These are phyloP conservation scores for Hyphopichia fennica DNA, from an alignment of 1,139 yeast genomes.

Conservation along the genomic window DNA sequence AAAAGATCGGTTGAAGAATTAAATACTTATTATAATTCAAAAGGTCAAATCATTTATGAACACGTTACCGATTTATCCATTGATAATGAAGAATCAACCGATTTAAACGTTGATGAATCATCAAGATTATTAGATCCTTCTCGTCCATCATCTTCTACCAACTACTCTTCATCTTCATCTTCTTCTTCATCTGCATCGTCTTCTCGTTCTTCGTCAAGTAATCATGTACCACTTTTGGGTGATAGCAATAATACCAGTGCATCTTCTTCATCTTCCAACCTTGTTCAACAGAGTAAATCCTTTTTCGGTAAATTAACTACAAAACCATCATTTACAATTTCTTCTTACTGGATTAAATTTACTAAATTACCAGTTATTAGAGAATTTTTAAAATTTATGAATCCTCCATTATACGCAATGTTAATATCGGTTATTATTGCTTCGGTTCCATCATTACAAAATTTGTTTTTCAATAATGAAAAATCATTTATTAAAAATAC, in stretches of 20 bases:
- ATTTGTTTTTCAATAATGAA: constrained; percentile 56
- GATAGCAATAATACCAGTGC: not conserved
- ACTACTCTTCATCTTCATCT: not conserved
- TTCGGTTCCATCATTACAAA: constrained; percentile 67
- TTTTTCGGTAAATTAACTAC: not conserved
- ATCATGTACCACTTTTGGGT: not conserved
- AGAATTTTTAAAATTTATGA: constrained; percentile 59
- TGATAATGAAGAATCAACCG: constrained; percentile 8
- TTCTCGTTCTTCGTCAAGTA: too few species aligned
- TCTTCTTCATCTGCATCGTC: not conserved
- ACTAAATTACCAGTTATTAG: constrained; percentile 13
- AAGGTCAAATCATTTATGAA: not conserved
- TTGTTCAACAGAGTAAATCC: not conserved
- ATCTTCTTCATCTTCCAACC: not conserved
- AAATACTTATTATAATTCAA: constrained; percentile 22
- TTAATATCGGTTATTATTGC: constrained; percentile 80
- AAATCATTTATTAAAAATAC: constrained; percentile 69
- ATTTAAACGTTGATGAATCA: not conserved
- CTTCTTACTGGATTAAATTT: constrained; percentile 4
- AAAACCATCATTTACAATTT: not conserved
- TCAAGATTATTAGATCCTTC: not conserved
- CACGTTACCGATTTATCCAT: not conserved
- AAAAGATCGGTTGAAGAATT: constrained; percentile 47
- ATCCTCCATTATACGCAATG: constrained; percentile 96
- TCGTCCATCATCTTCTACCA: not conserved